Evolutionary conservation across 371 early-diverging fungal species (phyloP).

Genomic region (Syncephalis plumigaleata): DNA sequence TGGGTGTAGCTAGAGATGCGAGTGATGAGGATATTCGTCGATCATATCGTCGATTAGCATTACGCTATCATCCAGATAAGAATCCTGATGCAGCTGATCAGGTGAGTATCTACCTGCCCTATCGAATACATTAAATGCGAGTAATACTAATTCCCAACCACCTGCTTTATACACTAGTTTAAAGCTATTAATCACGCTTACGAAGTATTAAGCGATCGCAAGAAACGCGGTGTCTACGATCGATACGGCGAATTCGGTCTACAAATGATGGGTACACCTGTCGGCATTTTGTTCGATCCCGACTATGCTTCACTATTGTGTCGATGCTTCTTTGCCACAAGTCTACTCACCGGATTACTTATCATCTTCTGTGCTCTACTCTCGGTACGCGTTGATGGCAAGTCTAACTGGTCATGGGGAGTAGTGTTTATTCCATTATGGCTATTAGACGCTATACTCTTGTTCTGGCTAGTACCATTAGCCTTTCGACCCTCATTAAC

Average conservation of each 20-base stretch:
- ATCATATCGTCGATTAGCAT: slow-evolving; percentile 35
- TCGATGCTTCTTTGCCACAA: slow-evolving; percentile 28
- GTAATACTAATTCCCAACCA: no score
- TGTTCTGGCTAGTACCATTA: slow-evolving; percentile 11
- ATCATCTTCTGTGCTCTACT: slow-evolving; percentile 63
- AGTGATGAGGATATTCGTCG: slow-evolving; percentile 42
- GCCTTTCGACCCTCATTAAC: no score
- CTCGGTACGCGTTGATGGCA: slow-evolving; percentile 51
- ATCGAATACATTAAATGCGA: no score
- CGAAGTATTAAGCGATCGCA: slow-evolving; percentile 52
- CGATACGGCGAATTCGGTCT: slow-evolving; percentile 76
- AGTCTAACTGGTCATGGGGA: slow-evolving; percentile 43
- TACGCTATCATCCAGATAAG: slow-evolving; percentile 66
- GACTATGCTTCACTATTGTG: slow-evolving; percentile 54
- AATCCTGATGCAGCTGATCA: slow-evolving; percentile 30
- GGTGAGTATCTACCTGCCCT: no score
- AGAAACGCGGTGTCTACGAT: slow-evolving; percentile 68
- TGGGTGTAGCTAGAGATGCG: slow-evolving; percentile 32
- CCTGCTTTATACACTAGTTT: no score
- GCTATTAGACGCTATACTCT: slow-evolving; percentile 32
- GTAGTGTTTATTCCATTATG: slow-evolving; percentile 70
- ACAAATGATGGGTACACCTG: slow-evolving; percentile 53
- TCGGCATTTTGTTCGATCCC: slow-evolving; percentile 59
- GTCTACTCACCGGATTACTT: slow-evolving; percentile 34
- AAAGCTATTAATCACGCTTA: slow-evolving; percentile 68